Evolutionary conservation across 305 asterid species (phyloP).

Genomic region (Nicotiana rustica): DNA sequence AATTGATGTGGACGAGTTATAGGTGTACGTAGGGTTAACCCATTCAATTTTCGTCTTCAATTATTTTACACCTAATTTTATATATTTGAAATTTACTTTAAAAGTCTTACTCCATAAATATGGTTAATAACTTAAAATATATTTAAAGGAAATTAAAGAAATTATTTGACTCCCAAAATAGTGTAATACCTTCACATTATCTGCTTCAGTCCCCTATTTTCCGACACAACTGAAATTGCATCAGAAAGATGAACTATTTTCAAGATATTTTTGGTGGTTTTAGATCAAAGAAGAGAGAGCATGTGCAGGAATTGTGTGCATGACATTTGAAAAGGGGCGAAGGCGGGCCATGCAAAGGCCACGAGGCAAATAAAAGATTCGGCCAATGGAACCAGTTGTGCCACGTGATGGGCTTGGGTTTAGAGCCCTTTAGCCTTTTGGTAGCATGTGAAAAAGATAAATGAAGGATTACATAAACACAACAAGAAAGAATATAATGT

Average conservation of each 20-base stretch:
- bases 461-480: too few species aligned
- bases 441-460: background rate
- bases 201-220: background rate
- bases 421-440: background rate
- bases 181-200: background rate
- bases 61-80: too few species aligned
- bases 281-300: background rate
- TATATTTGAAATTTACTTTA: too few species aligned
- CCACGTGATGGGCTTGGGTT: constrained; percentile 4
- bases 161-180: too few species aligned
- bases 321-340: background rate
- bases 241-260: background rate
- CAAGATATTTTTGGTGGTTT: too few species aligned
- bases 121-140: too few species aligned
- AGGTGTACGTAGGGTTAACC: too few species aligned
- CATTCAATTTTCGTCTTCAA: too few species aligned
- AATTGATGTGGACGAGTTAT: too few species aligned
- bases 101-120: too few species aligned
- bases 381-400: background rate
- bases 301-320: background rate
- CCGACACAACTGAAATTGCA: background rate
- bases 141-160: too few species aligned
- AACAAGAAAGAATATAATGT: too few species aligned
- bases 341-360: background rate
- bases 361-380: background rate